Conservation (phyloP, 805 yeast genomes). For the Kodamaea jinghongensis region DNA sequence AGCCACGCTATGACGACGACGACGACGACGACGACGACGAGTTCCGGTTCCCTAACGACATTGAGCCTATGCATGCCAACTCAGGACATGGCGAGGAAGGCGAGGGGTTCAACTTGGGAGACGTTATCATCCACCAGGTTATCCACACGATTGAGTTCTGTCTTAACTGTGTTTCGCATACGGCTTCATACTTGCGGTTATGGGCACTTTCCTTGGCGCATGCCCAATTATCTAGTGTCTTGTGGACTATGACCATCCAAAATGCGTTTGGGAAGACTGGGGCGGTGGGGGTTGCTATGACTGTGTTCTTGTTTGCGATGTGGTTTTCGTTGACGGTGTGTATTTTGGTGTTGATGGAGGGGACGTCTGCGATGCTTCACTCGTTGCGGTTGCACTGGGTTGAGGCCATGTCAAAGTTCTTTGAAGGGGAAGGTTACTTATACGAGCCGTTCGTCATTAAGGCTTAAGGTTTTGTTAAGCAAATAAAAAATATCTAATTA, state of each 20-base stretch:
- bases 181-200: conserved; percentile 72
- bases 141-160: conserved; percentile 81
- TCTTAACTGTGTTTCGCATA: conserved; percentile 74
- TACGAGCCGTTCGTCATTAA: conserved; percentile 61
- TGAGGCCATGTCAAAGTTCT: conserved; percentile 77
- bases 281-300: conserved; percentile 51
- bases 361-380: conserved; percentile 82
- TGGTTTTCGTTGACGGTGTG: conserved; percentile 72
- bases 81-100: conserved; percentile 41
- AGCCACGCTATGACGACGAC: conserved; percentile 17
- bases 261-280: conserved; percentile 61
- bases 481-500: no score
- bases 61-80: conserved; percentile 31
- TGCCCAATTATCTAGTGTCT: conserved; percentile 70
- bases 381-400: conserved; percentile 79
- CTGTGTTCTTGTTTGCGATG: conserved; percentile 63
- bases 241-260: conserved; percentile 74
- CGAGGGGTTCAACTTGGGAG: conserved; percentile 50
- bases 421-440: conserved; percentile 71
- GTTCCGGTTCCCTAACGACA: conserved; percentile 34
- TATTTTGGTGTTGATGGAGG: conserved; percentile 75
- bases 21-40: conserved; percentile 39
- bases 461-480: no score
- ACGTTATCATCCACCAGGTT: conserved; percentile 73
- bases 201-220: conserved; percentile 82